phyloP scores from a whole-genome alignment of 768 basidiomycete genomes.

The Russula abietina region DNA sequence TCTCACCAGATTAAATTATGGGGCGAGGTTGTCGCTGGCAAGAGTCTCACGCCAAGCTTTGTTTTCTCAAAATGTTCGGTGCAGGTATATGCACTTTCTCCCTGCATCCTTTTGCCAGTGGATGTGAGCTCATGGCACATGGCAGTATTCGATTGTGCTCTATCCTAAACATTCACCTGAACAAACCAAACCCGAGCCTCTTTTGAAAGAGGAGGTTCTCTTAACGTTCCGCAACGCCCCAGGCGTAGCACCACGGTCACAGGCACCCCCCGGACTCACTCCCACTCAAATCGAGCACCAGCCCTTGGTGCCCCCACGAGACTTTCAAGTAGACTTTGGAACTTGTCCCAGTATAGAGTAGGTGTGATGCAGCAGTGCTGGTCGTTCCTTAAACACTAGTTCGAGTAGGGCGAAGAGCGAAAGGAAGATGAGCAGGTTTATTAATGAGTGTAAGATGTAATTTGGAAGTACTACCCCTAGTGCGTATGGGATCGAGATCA shows the following conservation, averaged over 20 bases:
- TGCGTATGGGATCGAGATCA: background rate
- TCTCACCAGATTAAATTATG: conserved; percentile 3
- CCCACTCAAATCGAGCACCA: background rate
- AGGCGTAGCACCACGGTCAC: conserved; percentile 2
- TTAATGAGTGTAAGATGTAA: no score
- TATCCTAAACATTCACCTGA: conserved; percentile 2
- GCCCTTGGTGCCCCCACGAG: background rate
- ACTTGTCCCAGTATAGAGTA: background rate
- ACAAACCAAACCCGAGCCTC: background rate
- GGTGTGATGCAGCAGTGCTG: background rate
- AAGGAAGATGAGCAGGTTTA: background rate
- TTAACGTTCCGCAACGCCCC: conserved; percentile 25
- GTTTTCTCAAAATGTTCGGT: conserved; percentile 13
- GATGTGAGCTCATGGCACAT: background rate
- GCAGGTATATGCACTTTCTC: conserved; percentile 1
- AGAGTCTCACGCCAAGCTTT: conserved; percentile 13
- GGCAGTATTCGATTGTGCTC: conserved; percentile 15
- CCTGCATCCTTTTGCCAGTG: background rate
- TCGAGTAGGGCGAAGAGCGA: background rate
- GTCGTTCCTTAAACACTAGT: no score
- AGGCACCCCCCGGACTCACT: background rate
- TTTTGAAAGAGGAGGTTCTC: conserved; percentile 25
- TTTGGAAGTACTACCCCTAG: background rate
- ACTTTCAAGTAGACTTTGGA: conserved; percentile 2
- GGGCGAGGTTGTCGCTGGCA: conserved; percentile 8